Base-by-base conservation (phyloP, 371 early-diverging fungal species). In the Mucor saturninus region DNA sequence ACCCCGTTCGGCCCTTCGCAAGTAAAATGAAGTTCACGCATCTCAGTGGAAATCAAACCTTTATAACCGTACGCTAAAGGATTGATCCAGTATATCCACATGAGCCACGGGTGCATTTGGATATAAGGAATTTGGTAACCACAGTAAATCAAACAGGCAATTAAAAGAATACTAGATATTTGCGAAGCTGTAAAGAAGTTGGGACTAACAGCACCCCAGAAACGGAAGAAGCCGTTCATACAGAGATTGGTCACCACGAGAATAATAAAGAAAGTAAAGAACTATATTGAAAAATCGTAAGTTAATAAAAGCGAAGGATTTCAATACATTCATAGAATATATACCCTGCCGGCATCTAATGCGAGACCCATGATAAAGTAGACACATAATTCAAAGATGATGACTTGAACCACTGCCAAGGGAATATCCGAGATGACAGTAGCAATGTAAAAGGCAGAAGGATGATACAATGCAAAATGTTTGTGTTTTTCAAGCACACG, bases 41-140 rank as follows among this genome's bases (percentile, higher is more conserved):
- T 80, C 67, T 91, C 91, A 70, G 87, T 87, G 14, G 81, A 76
- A 51, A 87, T 64, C 46, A 91, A 71, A 0, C 86, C 86, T 63
- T 83, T 77, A 67, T 81, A 83, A 9, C 87, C 86, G 59, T 89
- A 89, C 0, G 86, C 83, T 14, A 91, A 66, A 9, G 90, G 86
- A 37, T 83, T 86, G 49, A 88, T 81, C 82, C 84, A 89, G 69
- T 81, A 86, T 37, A 89, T 80, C 89, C 89, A 89, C 49, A 75
- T 73, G 14, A 91, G 75, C 86, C 87, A 89, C 28, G 85, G 87
- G 57, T 88, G 82, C 89, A 91, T 89, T 13, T 73, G 54, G 5
- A 38, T 54, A 49, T 80, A 81, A 11, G 87, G 86, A 51, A 87
- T 81, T 58, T 86, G 77, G 54, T 89, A 90, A 15, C 91, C 90